phyloP scores from a whole-genome alignment of 371 early-diverging fungal species.

The Mucor velutinosus region DNA sequence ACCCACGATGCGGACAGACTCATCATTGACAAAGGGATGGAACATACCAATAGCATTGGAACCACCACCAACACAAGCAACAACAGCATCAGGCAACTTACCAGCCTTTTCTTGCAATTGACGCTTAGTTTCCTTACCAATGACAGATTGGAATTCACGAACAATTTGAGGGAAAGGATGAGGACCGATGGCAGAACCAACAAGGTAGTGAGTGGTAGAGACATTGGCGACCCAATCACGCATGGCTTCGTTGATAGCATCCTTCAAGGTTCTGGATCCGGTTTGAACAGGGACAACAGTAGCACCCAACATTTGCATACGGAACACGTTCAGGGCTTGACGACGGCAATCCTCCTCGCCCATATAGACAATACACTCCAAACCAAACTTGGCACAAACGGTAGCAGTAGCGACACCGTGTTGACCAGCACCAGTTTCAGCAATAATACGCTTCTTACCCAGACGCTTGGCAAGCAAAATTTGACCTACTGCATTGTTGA shows the following conservation, averaged over 20 bases:
- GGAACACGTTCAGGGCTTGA: conserved; percentile 95
- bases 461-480: conserved; percentile 90
- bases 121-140: conserved; percentile 82
- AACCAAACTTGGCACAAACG: conserved; percentile 96
- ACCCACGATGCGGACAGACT: conserved; percentile 82
- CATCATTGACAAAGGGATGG: conserved; percentile 89
- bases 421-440: conserved; percentile 98
- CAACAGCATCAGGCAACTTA: conserved; percentile 88
- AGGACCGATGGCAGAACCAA: conserved; percentile 96
- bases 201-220: conserved; percentile 90
- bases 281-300: conserved; percentile 86
- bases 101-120: conserved; percentile 84
- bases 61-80: conserved; percentile 96
- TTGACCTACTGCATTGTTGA: conserved; percentile 97
- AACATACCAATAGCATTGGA: conserved; percentile 97
- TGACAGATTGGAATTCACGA: conserved; percentile 95
- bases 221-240: conserved; percentile 98
- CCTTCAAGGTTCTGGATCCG: conserved; percentile 89
- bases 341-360: conserved; percentile 94
- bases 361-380: conserved; percentile 97
- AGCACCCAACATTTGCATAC: conserved; percentile 94
- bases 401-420: conserved; percentile 98
- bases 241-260: conserved; percentile 98
- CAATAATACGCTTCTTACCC: conserved; percentile 96
- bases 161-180: conserved; percentile 96